A percentile compares a stretch with the other conserved stretches of the same genome.
Conservation (phyloP, 257 asterid species). For the Vinca minor region DNA sequence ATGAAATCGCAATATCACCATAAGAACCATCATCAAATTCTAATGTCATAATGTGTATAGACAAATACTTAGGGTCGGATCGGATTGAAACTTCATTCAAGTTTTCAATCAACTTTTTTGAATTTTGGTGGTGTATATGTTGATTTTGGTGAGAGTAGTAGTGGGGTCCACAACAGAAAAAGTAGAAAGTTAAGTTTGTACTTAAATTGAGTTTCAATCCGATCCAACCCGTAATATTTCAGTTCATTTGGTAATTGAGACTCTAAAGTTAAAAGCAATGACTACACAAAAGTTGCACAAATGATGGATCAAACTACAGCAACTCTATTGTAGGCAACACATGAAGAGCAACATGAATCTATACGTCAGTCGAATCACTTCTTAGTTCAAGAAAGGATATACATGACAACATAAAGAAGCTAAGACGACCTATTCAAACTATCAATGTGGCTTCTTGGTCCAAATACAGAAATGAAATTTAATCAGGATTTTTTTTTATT, state of each 20-base stretch:
- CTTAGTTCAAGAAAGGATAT: neutral
- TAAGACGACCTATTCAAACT: slow-evolving; percentile 4
- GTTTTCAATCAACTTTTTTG: too few species aligned
- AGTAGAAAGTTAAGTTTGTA: too few species aligned
- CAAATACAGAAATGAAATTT: neutral
- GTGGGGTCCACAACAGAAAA: too few species aligned
- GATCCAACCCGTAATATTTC: too few species aligned
- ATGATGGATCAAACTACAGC: neutral
- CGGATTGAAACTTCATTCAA: too few species aligned
- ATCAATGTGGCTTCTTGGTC: neutral
- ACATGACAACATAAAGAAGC: neutral
- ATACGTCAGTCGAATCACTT: neutral
- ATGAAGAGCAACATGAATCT: neutral
- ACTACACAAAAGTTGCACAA: neutral
- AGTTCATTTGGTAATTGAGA: neutral
- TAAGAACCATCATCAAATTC: slow-evolving; percentile 8
- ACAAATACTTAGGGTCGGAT: too few species aligned
- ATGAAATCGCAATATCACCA: slow-evolving; percentile 28
- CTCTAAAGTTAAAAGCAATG: too few species aligned
- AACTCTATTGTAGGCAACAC: neutral
- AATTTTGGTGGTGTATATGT: too few species aligned
- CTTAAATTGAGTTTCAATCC: too few species aligned
- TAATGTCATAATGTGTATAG: neutral
- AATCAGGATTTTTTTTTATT: too few species aligned
- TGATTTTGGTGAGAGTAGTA: too few species aligned